Evolutionary conservation across 371 early-diverging fungal species (phyloP).

Genomic region (Rhizopus stolonifer): DNA sequence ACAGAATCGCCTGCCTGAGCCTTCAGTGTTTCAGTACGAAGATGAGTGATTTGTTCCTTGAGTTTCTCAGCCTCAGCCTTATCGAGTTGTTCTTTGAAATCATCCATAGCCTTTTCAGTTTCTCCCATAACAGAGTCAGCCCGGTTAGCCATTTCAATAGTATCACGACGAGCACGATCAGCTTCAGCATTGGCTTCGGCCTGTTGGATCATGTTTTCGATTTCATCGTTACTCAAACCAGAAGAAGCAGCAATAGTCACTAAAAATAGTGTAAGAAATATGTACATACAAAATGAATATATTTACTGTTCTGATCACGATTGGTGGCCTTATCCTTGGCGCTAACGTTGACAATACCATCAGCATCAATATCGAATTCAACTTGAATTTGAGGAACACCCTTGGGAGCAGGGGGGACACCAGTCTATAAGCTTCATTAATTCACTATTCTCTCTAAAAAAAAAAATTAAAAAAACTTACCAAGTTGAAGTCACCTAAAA

Average conservation of each 20-base stretch:
- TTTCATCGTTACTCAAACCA: conserved; percentile 87
- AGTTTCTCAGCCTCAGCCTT: conserved; percentile 75
- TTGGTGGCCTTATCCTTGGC: conserved; percentile 97
- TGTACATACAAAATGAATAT: conserved; percentile 15
- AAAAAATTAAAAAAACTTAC: conserved; percentile 13
- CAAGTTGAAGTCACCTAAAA: conserved; percentile 93
- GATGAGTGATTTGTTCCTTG: conserved; percentile 65
- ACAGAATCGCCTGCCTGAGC: conserved; percentile 59
- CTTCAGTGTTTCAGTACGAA: conserved; percentile 65
- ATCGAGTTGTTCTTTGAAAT: conserved; percentile 89
- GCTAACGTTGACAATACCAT: conserved; percentile 98
- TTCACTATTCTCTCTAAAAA: too few relatives aligned
- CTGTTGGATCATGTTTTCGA: conserved; percentile 87
- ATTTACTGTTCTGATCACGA: conserved; percentile 71
- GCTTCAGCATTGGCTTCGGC: conserved; percentile 82
- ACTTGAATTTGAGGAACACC: conserved; percentile 95
- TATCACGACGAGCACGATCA: conserved; percentile 83
- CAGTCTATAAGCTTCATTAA: conserved; percentile 28
- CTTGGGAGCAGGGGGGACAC: conserved; percentile 76
- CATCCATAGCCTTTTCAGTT: conserved; percentile 85
- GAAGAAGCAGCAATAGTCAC: conserved; percentile 91
- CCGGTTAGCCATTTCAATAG: conserved; percentile 85
- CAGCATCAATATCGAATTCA: conserved; percentile 98
- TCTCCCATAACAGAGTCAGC: conserved; percentile 85
- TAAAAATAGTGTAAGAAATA: too few relatives aligned